These are phyloP conservation scores for Paramecium sexaurelia DNA, from an alignment of 73 alveolate species.

Conservation along the genomic window DNA sequence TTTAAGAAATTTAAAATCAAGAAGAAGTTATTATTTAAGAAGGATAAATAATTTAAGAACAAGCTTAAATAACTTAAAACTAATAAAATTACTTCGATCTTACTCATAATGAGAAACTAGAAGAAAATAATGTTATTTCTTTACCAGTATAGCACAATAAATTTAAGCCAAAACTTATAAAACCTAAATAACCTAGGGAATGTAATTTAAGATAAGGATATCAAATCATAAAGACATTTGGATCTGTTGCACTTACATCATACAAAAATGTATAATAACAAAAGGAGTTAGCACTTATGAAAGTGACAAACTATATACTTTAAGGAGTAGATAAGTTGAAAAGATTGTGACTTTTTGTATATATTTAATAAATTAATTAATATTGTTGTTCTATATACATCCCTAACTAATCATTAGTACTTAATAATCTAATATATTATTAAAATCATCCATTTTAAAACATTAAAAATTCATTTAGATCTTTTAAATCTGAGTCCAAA, in stretches of 20 bases:
- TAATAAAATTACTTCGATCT: background rate
- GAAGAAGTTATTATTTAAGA: background rate
- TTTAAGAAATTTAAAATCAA: background rate
- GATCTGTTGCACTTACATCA: background rate
- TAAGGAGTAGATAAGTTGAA: background rate
- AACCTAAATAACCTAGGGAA: background rate
- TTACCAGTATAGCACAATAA: background rate
- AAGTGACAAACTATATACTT: background rate
- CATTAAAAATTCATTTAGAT: background rate
- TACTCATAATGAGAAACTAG: background rate
- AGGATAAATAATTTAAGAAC: background rate
- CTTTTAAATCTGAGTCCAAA: too few relatives aligned
- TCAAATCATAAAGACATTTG: background rate
- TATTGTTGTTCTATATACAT: background rate
- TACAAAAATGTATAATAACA: background rate
- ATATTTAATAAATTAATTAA: background rate
- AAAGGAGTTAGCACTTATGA: background rate
- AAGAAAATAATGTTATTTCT: background rate
- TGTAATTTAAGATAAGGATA: background rate
- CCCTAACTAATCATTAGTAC: constrained; percentile 7
- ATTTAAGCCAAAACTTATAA: background rate
- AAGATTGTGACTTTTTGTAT: background rate
- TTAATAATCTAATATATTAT: background rate
- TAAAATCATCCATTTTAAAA: background rate
- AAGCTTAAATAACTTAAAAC: background rate